phyloP scores from a whole-genome alignment of 495 filamentous ascomycete genomes.

The Corynascus novoguineensis region DNA sequence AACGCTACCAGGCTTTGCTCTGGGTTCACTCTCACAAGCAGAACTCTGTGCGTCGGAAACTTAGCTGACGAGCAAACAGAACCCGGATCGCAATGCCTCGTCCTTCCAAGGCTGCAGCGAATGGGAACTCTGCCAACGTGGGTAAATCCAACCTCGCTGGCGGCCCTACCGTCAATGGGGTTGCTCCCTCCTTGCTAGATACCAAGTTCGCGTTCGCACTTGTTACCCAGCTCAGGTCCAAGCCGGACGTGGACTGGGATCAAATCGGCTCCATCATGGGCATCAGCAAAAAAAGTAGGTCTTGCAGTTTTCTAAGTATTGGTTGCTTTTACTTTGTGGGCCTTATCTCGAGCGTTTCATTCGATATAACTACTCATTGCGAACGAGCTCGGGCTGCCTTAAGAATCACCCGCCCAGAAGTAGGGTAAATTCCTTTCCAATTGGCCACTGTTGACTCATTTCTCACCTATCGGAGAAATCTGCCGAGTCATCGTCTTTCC shows the following conservation, averaged over 20 bases:
- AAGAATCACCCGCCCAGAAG: no score
- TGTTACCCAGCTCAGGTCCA: conserved; percentile 1
- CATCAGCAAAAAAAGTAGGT: conserved; percentile 6
- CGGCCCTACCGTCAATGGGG: background rate
- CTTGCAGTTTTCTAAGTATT: background rate
- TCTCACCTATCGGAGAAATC: background rate
- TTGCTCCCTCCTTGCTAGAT: background rate
- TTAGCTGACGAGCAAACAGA: background rate
- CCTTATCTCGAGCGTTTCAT: background rate
- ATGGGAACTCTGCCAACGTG: background rate
- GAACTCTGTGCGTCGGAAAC: background rate
- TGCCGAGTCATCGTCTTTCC: no score
- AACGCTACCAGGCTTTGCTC: background rate
- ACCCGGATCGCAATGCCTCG: conserved; percentile 11
- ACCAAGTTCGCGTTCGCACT: conserved; percentile 5
- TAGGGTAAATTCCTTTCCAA: no score
- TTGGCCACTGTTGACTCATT: background rate
- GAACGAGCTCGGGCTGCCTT: no score
- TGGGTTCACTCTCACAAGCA: background rate
- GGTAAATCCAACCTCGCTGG: background rate
- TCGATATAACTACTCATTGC: no score
- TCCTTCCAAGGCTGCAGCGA: background rate
- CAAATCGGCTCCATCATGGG: background rate
- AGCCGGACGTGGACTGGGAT: conserved; percentile 15
- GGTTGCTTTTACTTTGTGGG: background rate